Percentiles rank a stretch among this genome's conserved stretches.
Evolutionary conservation across 2,329 filamentous ascomycete species (phyloP).

Genomic region (Alternaria ethzedia): DNA sequence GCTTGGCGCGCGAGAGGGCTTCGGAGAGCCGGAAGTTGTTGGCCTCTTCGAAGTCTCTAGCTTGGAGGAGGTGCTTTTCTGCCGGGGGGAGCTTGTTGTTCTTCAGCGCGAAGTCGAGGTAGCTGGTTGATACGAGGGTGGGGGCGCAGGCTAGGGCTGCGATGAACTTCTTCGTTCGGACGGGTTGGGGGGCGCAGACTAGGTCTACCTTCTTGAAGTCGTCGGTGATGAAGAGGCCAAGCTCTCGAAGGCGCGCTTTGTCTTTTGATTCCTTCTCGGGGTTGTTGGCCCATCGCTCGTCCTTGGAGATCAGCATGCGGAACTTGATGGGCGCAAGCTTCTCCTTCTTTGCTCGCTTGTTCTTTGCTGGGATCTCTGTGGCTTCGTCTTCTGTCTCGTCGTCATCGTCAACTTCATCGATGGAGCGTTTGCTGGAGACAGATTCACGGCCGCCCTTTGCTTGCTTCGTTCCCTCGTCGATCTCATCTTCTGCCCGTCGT

Average conservation of each 20-base stretch:
- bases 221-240: slow-evolving; percentile 81
- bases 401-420: slow-evolving; percentile 53
- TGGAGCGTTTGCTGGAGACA: slow-evolving; percentile 53
- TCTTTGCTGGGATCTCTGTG: slow-evolving; percentile 63
- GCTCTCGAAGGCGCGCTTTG: slow-evolving; percentile 77
- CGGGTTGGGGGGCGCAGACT: slow-evolving; percentile 82
- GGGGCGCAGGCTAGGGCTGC: slow-evolving; percentile 83
- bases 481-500: slow-evolving; percentile 49
- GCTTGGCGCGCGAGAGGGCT: slow-evolving; percentile 72
- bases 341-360: slow-evolving; percentile 61
- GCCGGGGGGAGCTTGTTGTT: slow-evolving; percentile 69
- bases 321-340: slow-evolving; percentile 69
- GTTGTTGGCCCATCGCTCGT: slow-evolving; percentile 79
- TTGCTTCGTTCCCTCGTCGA: slow-evolving; percentile 38
- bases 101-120: slow-evolving; percentile 78
- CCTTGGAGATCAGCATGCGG: slow-evolving; percentile 82
- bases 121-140: slow-evolving; percentile 75
- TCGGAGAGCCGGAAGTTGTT: slow-evolving; percentile 73
- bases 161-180: slow-evolving; percentile 93
- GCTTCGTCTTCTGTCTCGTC: slow-evolving; percentile 53
- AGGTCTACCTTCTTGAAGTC: slow-evolving; percentile 81
- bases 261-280: slow-evolving; percentile 78
- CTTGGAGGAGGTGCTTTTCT: slow-evolving; percentile 71
- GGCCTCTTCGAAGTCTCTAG: slow-evolving; percentile 74
- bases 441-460: slow-evolving; percentile 46